Conservation (phyloP, 2,329 filamentous ascomycete species). For the Paraconiothyrium sp. region DNA sequence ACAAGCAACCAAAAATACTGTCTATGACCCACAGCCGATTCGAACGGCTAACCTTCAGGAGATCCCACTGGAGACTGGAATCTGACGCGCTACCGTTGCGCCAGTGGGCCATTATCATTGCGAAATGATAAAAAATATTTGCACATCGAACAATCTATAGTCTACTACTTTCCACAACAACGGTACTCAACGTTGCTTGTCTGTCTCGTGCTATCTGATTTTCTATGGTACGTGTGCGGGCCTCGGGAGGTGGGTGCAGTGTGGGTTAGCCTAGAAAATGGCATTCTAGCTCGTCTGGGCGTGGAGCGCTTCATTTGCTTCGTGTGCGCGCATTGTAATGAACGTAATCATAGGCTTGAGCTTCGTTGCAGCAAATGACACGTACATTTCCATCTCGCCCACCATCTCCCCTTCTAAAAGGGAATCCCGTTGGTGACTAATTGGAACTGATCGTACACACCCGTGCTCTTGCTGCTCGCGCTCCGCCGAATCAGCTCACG, state of each 20-base stretch:
- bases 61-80: not conserved
- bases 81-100: slow-evolving; percentile 3
- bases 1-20: no score
- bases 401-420: slow-evolving; percentile 64
- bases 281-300: no score
- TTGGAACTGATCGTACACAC: slow-evolving; percentile 98
- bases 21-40: not conserved
- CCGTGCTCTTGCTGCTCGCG: slow-evolving; percentile 88
- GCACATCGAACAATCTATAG: no score
- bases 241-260: no score
- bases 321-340: not conserved
- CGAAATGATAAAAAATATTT: no score
- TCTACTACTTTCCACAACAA: no score
- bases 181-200: no score
- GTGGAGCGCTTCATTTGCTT: no score
- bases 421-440: slow-evolving; percentile 96
- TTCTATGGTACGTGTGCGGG: no score
- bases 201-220: no score
- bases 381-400: not conserved
- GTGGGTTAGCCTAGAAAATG: no score
- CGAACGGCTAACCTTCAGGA: slow-evolving; percentile 8
- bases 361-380: not conserved
- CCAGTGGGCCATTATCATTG: not conserved
- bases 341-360: not conserved
- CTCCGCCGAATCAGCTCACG: slow-evolving; percentile 88